Evolutionary conservation across 768 basidiomycete genomes (phyloP).

Genomic region (Amanita thiersii): DNA sequence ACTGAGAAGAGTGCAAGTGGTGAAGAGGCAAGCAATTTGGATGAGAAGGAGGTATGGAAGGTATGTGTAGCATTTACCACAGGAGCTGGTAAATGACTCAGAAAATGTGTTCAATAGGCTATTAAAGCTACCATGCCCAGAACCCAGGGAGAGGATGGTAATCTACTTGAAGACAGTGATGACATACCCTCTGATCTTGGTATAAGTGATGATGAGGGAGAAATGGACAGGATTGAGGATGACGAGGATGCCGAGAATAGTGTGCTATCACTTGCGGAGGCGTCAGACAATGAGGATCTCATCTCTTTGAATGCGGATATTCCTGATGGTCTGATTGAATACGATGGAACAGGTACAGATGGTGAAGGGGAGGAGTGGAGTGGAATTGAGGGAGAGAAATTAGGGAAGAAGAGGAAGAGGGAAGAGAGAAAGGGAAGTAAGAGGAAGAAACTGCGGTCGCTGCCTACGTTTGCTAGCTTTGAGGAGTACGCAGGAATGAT

Average conservation of each 20-base stretch:
- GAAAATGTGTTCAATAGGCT: constrained; percentile 39
- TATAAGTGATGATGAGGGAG: constrained; percentile 13
- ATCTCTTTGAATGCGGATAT: constrained; percentile 48
- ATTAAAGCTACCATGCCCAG: constrained; percentile 86
- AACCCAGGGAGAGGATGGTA: constrained; percentile 38
- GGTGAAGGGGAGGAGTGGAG: constrained; percentile 52
- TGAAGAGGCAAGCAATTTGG: constrained; percentile 28
- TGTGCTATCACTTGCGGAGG: constrained; percentile 50
- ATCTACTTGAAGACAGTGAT: constrained; percentile 31
- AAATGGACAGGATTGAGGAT: constrained; percentile 20
- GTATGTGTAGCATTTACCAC: constrained; percentile 28
- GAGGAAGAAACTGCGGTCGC: constrained; percentile 59
- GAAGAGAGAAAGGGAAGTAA: constrained; percentile 30
- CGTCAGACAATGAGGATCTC: constrained; percentile 66
- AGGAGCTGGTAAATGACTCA: background rate
- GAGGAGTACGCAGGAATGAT: constrained; percentile 84
- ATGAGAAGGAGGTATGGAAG: constrained; percentile 76
- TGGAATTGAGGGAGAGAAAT: constrained; percentile 28
- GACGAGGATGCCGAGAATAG: constrained; percentile 33
- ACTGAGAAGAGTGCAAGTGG: constrained; percentile 33
- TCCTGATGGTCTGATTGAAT: constrained; percentile 51
- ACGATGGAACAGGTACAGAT: constrained; percentile 40
- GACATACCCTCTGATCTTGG: constrained; percentile 17
- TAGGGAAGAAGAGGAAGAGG: constrained; percentile 38
- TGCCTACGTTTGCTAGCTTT: constrained; percentile 82